Evolutionary conservation across 108 stramenopile genomes (phyloP).

Genomic region (Skeletonema grethae): DNA sequence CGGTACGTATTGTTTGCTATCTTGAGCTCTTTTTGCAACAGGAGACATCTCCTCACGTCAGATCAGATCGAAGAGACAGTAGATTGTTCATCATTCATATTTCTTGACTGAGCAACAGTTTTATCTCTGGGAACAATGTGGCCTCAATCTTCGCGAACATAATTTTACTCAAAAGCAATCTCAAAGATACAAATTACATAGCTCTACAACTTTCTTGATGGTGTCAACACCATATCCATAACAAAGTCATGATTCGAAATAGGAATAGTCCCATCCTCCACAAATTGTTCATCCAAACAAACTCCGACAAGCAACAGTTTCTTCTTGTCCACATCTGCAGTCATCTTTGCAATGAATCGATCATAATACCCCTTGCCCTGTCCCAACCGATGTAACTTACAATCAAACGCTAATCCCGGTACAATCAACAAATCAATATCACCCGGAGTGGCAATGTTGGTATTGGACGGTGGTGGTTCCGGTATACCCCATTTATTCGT

Average conservation of each 20-base stretch:
- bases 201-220: not conserved
- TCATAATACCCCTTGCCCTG: constrained; percentile 95
- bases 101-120: too few relatives aligned
- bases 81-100: too few relatives aligned
- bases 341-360: constrained; percentile 82
- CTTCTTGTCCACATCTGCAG: not conserved
- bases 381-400: constrained; percentile 65
- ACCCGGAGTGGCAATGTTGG: constrained; percentile 67
- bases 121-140: too few relatives aligned
- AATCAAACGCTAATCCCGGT: constrained; percentile 88
- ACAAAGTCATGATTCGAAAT: constrained; percentile 62
- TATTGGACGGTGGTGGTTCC: constrained; percentile 66
- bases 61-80: too few relatives aligned
- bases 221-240: constrained; percentile 74
- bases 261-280: constrained; percentile 49
- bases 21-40: too few relatives aligned
- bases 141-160: too few relatives aligned
- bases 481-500: constrained; percentile 91
- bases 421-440: constrained; percentile 84
- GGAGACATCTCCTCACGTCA: too few relatives aligned
- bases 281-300: constrained; percentile 64
- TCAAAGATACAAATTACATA: too few relatives aligned
- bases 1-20: too few relatives aligned
- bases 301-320: constrained; percentile 74
- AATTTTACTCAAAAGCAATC: not conserved